Evolutionary conservation across 1,284 basidiomycete genomes (phyloP), one percentile per base, ranked within the genome.

Genomic region (Trametes sp.): DNA sequence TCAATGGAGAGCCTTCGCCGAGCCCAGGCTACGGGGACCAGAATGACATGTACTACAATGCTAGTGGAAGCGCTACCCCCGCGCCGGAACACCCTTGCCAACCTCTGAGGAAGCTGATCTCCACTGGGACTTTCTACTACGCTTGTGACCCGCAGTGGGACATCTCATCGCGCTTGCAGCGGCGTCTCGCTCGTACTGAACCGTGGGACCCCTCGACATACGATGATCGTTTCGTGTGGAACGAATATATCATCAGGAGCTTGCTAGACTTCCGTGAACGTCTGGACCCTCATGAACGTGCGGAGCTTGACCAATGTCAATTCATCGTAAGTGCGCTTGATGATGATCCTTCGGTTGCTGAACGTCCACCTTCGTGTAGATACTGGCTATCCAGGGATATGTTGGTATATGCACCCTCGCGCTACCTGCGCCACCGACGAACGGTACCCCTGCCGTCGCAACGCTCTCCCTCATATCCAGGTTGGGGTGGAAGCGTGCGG

Each of bases 371-470:
- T 33, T 19, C 21, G 36, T n/a, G 7, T 4, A 87, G 88, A 82
- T 97, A n/a, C 84, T 96, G 21, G 89, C 93, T 29, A 98, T 98
- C 42, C 97, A 99, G 82, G 98, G 97, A 11, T 98, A 88, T 76
- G 93, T 88, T 64, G 95, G 93, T 0, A 80, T 86, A 49, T 90
- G 82, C 73, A 88, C 84, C 2, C 87, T 89, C 78, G 86, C 87
- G 23, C 78, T 93, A 28, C 89, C 90, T 45, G 86, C 85, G 29
- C 93, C 88, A 26, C 92, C 89, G 50, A 88, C 86, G 26, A 84
- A 88, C 72, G 90, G 88, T 10, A 74, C 82, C 48, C 90, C 88
- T 19, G 81, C 82, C 44, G 78, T 90, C 60, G 89, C 87, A 13
- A 90, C 90, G 1, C 77, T 97, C 19, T 88, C 90, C 2, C 77